Base-by-base conservation (phyloP, 805 yeast genomes). In the Kuraishia borneana region DNA sequence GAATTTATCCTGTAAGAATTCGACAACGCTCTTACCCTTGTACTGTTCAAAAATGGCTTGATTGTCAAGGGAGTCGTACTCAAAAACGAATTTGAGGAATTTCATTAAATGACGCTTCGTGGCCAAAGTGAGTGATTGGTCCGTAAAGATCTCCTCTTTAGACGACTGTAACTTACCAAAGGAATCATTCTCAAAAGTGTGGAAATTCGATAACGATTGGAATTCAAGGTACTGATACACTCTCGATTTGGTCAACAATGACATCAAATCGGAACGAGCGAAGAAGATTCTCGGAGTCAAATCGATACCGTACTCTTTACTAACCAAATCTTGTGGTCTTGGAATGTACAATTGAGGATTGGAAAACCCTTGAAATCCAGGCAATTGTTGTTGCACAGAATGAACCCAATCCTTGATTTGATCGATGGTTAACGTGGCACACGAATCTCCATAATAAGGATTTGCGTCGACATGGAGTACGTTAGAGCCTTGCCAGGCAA, bases 401-500 rank as follows among this genome's bases (percentile, higher is more conserved):
- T 67, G 65, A 32, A 83, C 84, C 96, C 96, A 89, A 30, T 71
- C 65, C 50, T 77, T 78, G 41, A 87, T 56, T 56, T 92, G 95
- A 43, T 85, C 95, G 32, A 87, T 72, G 16, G 94, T 82, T 34
- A 92, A 59, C 3, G 95, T 83, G 5, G 96, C 87, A 33, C 79
- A 69, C 23, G 80, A 69, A 53, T 88, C 97, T 16, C 98, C 98
- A 48, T 92, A 92, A 52, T 83, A 79, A 20, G 74, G 68, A 50
- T 87, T 81, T 29, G 76, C 64, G 54, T 92, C 98, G 21, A 92
- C 74, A 51, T 92, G 98, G 30, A 92, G 61, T 6, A 92, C 96
- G 42, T 70, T 76, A n/a, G 92, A 76, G n/a, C 98, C 98, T 47
- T 85, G 95, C 97, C 98, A 92, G 9, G 96, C 81, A 31, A 92